Evolutionary conservation across 2,329 filamentous ascomycete species (phyloP).

Genomic region (Colletotrichum theobromicola): DNA sequence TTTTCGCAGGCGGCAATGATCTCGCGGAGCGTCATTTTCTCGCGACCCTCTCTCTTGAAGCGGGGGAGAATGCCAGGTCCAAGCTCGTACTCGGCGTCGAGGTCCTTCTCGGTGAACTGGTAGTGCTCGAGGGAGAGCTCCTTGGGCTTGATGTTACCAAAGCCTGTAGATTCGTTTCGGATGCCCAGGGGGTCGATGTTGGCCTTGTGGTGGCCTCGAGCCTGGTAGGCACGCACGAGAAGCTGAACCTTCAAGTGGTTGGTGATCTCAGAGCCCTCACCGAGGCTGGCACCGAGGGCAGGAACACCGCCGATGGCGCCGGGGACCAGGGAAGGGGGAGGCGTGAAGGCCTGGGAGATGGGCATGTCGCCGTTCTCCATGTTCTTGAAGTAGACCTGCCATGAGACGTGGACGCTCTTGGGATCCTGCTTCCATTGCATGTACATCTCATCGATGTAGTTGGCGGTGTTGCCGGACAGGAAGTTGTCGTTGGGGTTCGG

Average conservation of each 20-base stretch:
- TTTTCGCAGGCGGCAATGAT: conserved; percentile 93
- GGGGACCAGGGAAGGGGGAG: conserved; percentile 90
- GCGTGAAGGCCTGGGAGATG: conserved; percentile 94
- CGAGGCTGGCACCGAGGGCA: conserved; percentile 71
- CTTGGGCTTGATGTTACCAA: conserved; percentile 86
- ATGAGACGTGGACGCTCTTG: conserved; percentile 93
- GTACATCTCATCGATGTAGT: conserved; percentile 99
- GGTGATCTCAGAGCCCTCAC: conserved; percentile 78
- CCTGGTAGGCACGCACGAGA: conserved; percentile 95
- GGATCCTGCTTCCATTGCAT: conserved; percentile 96
- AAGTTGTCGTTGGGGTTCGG: conserved; percentile 93
- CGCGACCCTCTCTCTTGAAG: conserved; percentile 85
- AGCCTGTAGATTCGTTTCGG: conserved; percentile 81
- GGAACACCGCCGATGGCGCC: conserved; percentile 80
- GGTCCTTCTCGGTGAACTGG: conserved; percentile 91
- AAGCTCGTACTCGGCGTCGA: conserved; percentile 89
- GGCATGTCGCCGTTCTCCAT: conserved; percentile 99
- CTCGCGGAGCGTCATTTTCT: conserved; percentile 96
- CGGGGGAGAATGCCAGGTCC: conserved; percentile 94
- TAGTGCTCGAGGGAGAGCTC: conserved; percentile 95
- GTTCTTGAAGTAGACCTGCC: conserved; percentile 99
- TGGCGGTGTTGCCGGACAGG: conserved; percentile 94
- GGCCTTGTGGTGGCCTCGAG: conserved; percentile 97
- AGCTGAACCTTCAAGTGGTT: conserved; percentile 99
- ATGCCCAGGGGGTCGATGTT: conserved; percentile 97